A percentile compares a stretch with the other conserved stretches of the same genome.
Conservation (phyloP, 805 yeast species). For the Pichia manshurica region DNA sequence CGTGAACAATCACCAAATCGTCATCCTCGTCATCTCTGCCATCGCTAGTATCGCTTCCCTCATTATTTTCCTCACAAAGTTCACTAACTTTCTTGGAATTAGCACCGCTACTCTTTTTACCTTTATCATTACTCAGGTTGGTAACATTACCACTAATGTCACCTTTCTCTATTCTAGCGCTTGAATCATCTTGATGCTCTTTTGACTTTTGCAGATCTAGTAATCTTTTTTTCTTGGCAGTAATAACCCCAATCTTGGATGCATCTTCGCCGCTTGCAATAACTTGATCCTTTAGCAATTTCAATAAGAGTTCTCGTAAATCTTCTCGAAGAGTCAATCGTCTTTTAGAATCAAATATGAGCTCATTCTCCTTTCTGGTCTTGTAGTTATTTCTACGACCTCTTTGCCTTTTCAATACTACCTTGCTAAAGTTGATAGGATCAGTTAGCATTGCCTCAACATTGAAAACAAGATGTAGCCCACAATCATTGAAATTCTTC, state of each 20-base stretch:
- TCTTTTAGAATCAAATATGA: slow-evolving; percentile 25
- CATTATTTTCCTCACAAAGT: neutral
- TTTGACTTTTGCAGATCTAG: neutral
- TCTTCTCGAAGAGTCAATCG: slow-evolving; percentile 22
- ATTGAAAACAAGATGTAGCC: slow-evolving; percentile 81
- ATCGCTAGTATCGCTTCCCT: neutral
- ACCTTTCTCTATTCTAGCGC: neutral
- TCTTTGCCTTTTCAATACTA: slow-evolving; percentile 16
- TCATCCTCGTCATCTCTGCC: slow-evolving; percentile 12
- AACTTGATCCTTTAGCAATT: slow-evolving; percentile 26
- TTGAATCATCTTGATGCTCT: neutral
- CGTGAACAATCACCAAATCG: slow-evolving; percentile 13
- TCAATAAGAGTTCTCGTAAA: slow-evolving; percentile 22
- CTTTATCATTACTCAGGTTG: neutral
- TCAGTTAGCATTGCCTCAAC: slow-evolving; percentile 50
- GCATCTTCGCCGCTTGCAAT: slow-evolving; percentile 20
- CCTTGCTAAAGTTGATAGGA: slow-evolving; percentile 36
- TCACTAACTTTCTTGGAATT: neutral
- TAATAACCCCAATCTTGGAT: slow-evolving; percentile 19
- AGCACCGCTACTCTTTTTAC: neutral
- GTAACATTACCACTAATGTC: neutral
- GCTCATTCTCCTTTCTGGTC: slow-evolving; percentile 11
- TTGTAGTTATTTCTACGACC: slow-evolving; percentile 10
- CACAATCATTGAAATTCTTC: slow-evolving; percentile 89
- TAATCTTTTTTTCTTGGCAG: slow-evolving; percentile 6